Conservation (phyloP, 148 eudicot species). For the Chenopodium formosanum region DNA sequence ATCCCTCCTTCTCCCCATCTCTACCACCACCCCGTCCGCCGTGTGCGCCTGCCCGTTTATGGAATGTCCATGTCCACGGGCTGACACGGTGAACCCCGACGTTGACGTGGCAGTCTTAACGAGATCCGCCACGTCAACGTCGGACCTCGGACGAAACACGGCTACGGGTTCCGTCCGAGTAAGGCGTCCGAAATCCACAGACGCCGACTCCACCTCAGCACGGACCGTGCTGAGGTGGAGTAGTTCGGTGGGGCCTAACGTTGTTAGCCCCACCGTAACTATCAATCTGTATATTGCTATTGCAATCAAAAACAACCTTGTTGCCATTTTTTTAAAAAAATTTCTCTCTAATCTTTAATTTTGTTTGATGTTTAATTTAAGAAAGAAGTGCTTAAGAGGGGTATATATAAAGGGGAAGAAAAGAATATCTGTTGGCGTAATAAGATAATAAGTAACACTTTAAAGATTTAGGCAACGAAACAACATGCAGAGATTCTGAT, state of each 20-base stretch:
- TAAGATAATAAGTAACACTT: constrained; percentile 30
- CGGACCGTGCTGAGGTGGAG: constrained; percentile 43
- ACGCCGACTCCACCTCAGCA: constrained; percentile 43
- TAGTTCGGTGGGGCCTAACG: constrained; percentile 46
- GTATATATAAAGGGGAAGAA: background rate
- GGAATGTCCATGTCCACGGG: constrained; percentile 89
- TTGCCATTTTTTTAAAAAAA: constrained; percentile 27
- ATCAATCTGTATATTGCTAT: constrained; percentile 52
- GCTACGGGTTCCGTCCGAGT: constrained; percentile 46
- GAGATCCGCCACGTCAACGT: constrained; percentile 51
- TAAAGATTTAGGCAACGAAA: constrained; percentile 25
- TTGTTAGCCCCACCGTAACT: constrained; percentile 61
- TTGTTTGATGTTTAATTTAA: background rate
- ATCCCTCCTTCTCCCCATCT: constrained; percentile 43
- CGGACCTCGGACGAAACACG: constrained; percentile 54
- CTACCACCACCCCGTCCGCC: constrained; percentile 57
- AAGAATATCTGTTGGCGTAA: constrained; percentile 9
- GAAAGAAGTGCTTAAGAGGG: background rate
- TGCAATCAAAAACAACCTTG: constrained; percentile 39
- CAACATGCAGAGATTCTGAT: constrained; percentile 30
- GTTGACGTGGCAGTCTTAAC: constrained; percentile 39
- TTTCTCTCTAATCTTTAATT: no score
- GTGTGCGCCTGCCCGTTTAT: constrained; percentile 78
- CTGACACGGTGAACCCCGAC: constrained; percentile 58
- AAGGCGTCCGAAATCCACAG: constrained; percentile 65